Conservation (phyloP, 495 filamentous ascomycete genomes). For the Hypoxylon intermedium region DNA sequence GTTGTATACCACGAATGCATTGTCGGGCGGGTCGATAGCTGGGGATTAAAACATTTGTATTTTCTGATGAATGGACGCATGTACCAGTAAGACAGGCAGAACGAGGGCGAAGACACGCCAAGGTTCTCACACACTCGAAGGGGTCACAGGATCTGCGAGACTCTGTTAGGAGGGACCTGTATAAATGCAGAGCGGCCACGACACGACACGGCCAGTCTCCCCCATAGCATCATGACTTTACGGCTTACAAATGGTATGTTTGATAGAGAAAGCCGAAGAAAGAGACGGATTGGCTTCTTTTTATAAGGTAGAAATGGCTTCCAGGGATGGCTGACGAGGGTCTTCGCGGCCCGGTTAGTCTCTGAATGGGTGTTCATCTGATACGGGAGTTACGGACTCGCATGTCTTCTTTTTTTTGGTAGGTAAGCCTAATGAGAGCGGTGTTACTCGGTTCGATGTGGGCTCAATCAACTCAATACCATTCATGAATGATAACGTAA, state of each 20-base stretch:
- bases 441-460: constrained; percentile 25
- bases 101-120: constrained; percentile 14
- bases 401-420: constrained; percentile 21
- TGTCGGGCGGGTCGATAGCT: constrained; percentile 13
- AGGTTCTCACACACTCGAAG: constrained; percentile 23
- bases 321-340: constrained; percentile 9
- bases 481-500: constrained; percentile 17
- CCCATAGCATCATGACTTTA: constrained; percentile 31
- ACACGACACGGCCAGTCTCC: constrained; percentile 11
- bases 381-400: constrained; percentile 31
- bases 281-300: background rate
- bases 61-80: constrained; percentile 28
- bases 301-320: constrained; percentile 29
- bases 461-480: constrained; percentile 31
- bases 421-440: constrained; percentile 27
- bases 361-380: constrained; percentile 2
- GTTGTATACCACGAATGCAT: constrained; percentile 38
- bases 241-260: constrained; percentile 30
- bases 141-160: constrained; percentile 15
- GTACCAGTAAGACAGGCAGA: constrained; percentile 36
- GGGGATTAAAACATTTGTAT: constrained; percentile 25
- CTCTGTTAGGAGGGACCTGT: constrained; percentile 29
- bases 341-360: background rate
- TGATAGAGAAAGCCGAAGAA: constrained; percentile 31
- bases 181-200: constrained; percentile 24